Conservation (phyloP, 2,329 filamentous ascomycete species). For the Raffaelea deltoideospora region DNA sequence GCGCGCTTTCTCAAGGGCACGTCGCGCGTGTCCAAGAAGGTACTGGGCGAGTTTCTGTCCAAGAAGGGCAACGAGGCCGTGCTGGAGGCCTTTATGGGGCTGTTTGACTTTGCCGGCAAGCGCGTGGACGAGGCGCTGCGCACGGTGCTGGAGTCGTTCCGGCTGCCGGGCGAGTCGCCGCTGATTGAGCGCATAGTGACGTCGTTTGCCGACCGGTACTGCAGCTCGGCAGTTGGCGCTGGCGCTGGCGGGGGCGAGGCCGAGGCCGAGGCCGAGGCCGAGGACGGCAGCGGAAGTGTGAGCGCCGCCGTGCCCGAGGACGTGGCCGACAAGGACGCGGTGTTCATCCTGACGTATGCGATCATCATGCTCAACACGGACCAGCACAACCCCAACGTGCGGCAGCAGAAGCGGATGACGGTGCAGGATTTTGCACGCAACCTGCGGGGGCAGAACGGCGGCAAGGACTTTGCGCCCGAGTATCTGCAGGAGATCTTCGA, state of each 20-base stretch:
- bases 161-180: conserved; percentile 80
- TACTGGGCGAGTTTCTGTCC: conserved; percentile 83
- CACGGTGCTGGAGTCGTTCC: conserved; percentile 78
- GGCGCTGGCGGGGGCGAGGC: background rate
- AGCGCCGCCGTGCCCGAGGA: conserved; percentile 52
- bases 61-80: conserved; percentile 82
- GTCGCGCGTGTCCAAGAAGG: conserved; percentile 73
- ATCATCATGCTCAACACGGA: conserved; percentile 98
- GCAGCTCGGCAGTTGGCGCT: too few species aligned
- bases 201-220: conserved; percentile 76
- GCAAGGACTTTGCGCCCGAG: conserved; percentile 67
- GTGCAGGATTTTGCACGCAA: conserved; percentile 73
- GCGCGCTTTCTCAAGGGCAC: conserved; percentile 83
- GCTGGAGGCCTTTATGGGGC: conserved; percentile 65
- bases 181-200: conserved; percentile 88
- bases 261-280: background rate
- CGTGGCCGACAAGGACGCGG: conserved; percentile 71
- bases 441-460: conserved; percentile 76
- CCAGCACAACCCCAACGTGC: conserved; percentile 87
- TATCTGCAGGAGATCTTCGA: conserved; percentile 81
- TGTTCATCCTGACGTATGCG: conserved; percentile 84
- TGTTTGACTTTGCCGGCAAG: conserved; percentile 80
- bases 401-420: conserved; percentile 66
- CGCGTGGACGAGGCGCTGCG: conserved; percentile 82
- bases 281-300: too few species aligned